Percentiles rank a stretch among this genome's conserved stretches.
Evolutionary conservation across 73 alveolate genomes (phyloP).

Genomic region (Diophrys sp.): DNA sequence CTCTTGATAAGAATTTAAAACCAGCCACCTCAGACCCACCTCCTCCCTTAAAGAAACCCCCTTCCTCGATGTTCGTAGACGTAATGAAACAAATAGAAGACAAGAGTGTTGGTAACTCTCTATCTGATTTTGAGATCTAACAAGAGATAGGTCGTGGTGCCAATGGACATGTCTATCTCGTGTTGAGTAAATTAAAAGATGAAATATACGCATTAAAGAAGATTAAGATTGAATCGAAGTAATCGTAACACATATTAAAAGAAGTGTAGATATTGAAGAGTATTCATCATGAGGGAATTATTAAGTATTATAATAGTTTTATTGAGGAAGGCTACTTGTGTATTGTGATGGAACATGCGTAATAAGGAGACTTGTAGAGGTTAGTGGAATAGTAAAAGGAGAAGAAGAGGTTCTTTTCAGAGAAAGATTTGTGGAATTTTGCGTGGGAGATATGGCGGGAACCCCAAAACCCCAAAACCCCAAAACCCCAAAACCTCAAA

Average conservation of each 20-base stretch:
- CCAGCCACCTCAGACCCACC: background rate
- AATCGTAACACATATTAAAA: background rate
- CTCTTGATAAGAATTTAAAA: background rate
- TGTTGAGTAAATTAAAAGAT: background rate
- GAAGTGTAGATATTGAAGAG: constrained; percentile 1
- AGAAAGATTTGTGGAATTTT: constrained; percentile 42
- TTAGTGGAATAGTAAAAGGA: constrained; percentile 21
- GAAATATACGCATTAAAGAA: background rate
- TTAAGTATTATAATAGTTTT: constrained; percentile 70
- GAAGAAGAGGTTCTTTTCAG: constrained; percentile 47
- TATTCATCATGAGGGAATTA: constrained; percentile 11
- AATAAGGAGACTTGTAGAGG: constrained; percentile 57
- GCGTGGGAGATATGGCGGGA: constrained; percentile 67
- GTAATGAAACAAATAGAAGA: background rate
- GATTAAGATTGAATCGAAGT: background rate
- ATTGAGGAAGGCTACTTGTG: constrained; percentile 85
- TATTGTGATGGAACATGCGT: constrained; percentile 69
- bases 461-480: too few species aligned
- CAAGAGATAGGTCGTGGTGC: constrained; percentile 32
- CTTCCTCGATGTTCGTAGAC: background rate
- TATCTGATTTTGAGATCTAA: constrained; percentile 9
- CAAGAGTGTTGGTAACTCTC: background rate
- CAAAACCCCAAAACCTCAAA: too few species aligned
- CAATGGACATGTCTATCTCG: constrained; percentile 15
- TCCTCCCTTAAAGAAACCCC: background rate